A percentile compares a stretch with the other conserved stretches of the same genome.
These are phyloP conservation scores for Entonaema liquescens DNA, from an alignment of 495 filamentous ascomycete genomes.

Conservation along the genomic window DNA sequence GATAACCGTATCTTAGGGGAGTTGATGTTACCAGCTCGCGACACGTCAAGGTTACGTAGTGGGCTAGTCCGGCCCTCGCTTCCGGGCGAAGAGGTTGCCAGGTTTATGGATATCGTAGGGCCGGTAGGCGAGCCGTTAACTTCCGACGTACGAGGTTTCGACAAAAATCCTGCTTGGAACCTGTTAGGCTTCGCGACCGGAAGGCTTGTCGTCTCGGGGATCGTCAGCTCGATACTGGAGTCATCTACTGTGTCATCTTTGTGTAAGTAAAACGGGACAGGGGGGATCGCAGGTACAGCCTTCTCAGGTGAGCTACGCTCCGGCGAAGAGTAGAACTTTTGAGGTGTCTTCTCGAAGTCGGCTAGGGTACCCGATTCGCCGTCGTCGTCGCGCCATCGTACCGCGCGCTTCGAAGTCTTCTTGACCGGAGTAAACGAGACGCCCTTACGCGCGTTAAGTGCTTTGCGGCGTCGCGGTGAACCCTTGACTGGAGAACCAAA, in stretches of 20 bases:
- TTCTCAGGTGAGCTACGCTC: conserved; percentile 55
- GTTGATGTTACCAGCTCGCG: conserved; percentile 52
- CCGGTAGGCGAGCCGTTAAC: conserved; percentile 69
- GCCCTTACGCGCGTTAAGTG: conserved; percentile 73
- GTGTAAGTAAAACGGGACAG: conserved; percentile 54
- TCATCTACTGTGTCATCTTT: conserved; percentile 56
- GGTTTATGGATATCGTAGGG: conserved; percentile 69
- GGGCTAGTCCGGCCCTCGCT: conserved; percentile 71
- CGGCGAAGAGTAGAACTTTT: conserved; percentile 65
- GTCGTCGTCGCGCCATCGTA: conserved; percentile 94
- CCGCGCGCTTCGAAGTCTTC: conserved; percentile 76
- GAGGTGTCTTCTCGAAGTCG: conserved; percentile 88
- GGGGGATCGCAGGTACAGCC: conserved; percentile 38
- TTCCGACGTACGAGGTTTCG: conserved; percentile 62
- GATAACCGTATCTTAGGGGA: conserved; percentile 45
- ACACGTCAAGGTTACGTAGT: conserved; percentile 52
- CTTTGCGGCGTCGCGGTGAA: conserved; percentile 80
- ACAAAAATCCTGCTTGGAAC: conserved; percentile 91
- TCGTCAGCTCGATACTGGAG: conserved; percentile 67
- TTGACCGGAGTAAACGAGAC: conserved; percentile 82
- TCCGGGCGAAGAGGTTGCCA: conserved; percentile 68
- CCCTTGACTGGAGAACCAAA: conserved; percentile 66
- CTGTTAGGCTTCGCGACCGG: conserved; percentile 70
- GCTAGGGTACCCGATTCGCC: conserved; percentile 79
- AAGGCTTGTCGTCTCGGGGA: conserved; percentile 52